Conservation (phyloP, 176 grass and related monocot species). For the Hordeum marinum region DNA sequence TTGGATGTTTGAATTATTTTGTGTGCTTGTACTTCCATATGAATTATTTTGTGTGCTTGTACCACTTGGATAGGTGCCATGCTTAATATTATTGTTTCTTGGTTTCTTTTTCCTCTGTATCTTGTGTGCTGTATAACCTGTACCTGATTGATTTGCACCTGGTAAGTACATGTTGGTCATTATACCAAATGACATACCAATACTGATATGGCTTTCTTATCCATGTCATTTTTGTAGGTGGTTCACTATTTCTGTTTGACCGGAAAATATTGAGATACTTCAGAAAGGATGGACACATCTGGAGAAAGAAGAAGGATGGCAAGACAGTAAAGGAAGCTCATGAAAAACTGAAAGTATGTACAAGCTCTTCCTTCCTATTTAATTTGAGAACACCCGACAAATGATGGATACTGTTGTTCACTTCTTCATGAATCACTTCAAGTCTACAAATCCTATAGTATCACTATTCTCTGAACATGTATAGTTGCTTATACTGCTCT, state of each 20-base stretch:
- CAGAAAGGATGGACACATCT: constrained; percentile 80
- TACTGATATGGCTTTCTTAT: background rate
- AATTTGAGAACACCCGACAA: background rate
- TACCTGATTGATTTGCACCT: constrained; percentile 1
- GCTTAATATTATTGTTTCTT: background rate
- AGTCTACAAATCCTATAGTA: background rate
- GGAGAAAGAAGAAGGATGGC: constrained; percentile 90
- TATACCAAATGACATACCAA: constrained; percentile 1
- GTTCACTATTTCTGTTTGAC: constrained; percentile 78
- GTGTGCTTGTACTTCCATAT: background rate
- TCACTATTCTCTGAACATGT: background rate
- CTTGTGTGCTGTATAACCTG: background rate
- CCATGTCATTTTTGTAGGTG: constrained; percentile 44
- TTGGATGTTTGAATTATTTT: background rate
- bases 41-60: background rate
- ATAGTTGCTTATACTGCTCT: background rate
- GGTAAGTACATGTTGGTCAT: background rate
- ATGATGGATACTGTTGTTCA: background rate
- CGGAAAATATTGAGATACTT: constrained; percentile 94
- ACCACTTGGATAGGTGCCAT: background rate
- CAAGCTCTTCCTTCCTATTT: background rate
- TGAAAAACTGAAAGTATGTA: constrained; percentile 73
- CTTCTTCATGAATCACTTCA: background rate
- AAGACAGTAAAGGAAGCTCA: constrained; percentile 92
- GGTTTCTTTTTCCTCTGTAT: background rate